Evolutionary conservation across 768 basidiomycete genomes (phyloP).

Genomic region (Pleurotus tuoliensis): DNA sequence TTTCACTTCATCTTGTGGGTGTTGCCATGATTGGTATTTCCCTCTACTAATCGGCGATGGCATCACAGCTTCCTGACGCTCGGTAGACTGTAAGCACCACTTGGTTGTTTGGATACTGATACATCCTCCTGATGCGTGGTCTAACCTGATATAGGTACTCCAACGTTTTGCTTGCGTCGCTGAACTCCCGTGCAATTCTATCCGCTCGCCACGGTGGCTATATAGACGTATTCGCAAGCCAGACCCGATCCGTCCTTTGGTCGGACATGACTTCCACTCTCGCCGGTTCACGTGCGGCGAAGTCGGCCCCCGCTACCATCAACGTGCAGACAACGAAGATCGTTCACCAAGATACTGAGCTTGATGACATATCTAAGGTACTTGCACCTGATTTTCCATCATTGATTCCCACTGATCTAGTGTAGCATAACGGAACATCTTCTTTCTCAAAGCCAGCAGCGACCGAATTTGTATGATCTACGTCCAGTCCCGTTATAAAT

Average conservation of each 20-base stretch:
- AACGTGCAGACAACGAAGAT: neutral
- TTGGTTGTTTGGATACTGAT: neutral
- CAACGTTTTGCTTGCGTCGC: constrained; percentile 9
- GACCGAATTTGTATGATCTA: too few relatives aligned
- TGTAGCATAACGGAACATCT: too few relatives aligned
- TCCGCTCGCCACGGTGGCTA: neutral
- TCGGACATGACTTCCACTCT: neutral
- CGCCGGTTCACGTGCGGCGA: neutral
- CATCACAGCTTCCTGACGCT: constrained; percentile 1
- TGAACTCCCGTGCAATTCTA: constrained; percentile 4
- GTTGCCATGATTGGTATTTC: neutral
- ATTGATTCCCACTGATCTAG: too few relatives aligned
- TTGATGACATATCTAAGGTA: too few relatives aligned
- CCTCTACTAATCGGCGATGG: neutral
- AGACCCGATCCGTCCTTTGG: neutral
- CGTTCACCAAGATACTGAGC: too few relatives aligned
- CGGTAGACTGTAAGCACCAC: constrained; percentile 1
- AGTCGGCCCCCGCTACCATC: neutral
- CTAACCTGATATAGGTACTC: constrained; percentile 3
- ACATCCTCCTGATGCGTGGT: neutral
- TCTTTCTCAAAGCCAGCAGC: too few relatives aligned
- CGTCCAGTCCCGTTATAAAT: too few relatives aligned
- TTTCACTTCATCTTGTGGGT: constrained; percentile 11
- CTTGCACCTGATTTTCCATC: too few relatives aligned
- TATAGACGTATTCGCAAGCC: neutral